These are phyloP conservation scores for Ramichloridium luteum DNA, from an alignment of 2,329 filamentous ascomycete genomes.

Conservation along the genomic window DNA sequence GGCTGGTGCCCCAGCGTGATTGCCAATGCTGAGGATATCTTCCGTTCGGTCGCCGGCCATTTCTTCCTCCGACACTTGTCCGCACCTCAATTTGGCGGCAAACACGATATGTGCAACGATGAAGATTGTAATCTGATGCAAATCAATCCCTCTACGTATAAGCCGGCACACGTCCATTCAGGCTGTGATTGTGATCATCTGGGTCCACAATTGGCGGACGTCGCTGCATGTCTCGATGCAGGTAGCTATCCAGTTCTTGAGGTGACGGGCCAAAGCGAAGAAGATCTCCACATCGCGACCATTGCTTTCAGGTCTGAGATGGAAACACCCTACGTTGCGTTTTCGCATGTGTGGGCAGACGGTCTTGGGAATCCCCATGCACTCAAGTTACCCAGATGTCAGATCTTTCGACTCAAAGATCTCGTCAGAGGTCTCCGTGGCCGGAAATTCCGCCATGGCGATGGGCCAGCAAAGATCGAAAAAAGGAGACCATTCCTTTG, in stretches of 20 bases:
- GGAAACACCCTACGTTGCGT: conserved; percentile 2
- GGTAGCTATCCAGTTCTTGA: no score
- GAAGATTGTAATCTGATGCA: background rate
- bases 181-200: background rate
- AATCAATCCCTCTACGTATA: conserved; percentile 1
- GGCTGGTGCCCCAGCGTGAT: conserved; percentile 2
- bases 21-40: background rate
- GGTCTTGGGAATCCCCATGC: conserved; percentile 3
- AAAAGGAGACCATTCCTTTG: background rate
- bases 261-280: no score
- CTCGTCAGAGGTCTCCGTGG: no score
- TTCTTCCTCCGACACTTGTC: background rate
- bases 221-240: no score
- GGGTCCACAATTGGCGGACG: no score
- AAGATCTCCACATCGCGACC: no score
- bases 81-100: no score
- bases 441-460: no score
- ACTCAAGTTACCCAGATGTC: conserved; percentile 1
- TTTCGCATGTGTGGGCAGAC: conserved; percentile 3
- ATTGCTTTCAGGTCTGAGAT: no score
- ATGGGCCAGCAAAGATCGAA: background rate
- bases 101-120: background rate
- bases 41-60: background rate
- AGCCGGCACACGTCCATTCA: background rate
- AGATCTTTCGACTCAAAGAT: conserved; percentile 1